Evolutionary conservation across 1,139 yeast genomes (phyloP), one percentile per base, ranked within the genome.

Genomic region (Arxiozyma slooffiae): DNA sequence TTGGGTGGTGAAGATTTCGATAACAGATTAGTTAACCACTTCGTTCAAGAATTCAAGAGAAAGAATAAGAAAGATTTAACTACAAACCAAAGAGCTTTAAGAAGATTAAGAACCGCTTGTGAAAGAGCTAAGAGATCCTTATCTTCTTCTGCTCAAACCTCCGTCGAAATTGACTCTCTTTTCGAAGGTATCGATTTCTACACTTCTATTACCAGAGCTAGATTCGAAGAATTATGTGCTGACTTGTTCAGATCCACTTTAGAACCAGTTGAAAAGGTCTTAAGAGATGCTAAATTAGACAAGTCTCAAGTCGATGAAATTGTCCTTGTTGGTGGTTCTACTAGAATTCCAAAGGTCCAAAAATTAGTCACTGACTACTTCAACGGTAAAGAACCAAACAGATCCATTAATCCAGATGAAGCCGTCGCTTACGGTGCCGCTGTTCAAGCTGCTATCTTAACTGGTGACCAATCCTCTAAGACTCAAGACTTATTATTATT

Each of bases 371-470:
- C 60, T 46, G 60, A 57, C 41, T 57, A 48, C 82, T 85, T 85
- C 73, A 85, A 85, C 73, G 95, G 95, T 71, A 85, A 85, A 79
- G 87, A 84, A 74, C 87, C 86, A 71, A 85, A 85, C 79, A 85
- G 84, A 81, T 82, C 85, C 59, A 82, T 82, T 72, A 82, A 82
- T 82, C 88, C 89, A 82, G 95, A 89, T 76, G 96, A 88, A 78
- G 96, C 96, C 69, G 96, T 88, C 71, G 96, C 96, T 60, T 88
- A 85, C 73, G 96, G 96, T 80, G 96, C 96, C 55, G 96, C 96
- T 61, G 96, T 88, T 59, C 96, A 89, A 77, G 97, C 95, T 56
- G 96, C 96, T 77, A 89, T 89, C 66, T 77, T 89, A 64, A 81
- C 94, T 58, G 96, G 96, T 73, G 69, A 65, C 58, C 60, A 59